Conservation (phyloP, 208 protist species). For the Naegleria fowleri region DNA sequence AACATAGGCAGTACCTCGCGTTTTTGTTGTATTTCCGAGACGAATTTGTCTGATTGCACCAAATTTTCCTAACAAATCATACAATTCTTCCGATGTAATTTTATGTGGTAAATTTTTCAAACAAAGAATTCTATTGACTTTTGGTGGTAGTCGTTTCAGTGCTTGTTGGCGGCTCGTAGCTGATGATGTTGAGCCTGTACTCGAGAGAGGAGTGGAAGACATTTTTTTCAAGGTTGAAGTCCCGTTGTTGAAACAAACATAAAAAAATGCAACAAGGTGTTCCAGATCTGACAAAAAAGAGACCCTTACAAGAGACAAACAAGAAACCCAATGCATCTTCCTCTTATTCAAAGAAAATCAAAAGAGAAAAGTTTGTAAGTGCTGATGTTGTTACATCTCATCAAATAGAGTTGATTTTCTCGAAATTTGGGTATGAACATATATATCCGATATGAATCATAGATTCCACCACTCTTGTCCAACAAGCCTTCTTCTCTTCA, state of each 20-base stretch:
- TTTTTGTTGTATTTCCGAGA: conserved; percentile 60
- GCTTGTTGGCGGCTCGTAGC: neutral
- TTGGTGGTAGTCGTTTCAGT: conserved; percentile 53
- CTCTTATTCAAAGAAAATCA: neutral
- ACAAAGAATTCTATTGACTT: conserved; percentile 70
- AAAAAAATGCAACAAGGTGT: no score
- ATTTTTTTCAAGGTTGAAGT: no score
- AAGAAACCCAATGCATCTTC: no score
- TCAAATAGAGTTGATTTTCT: no score
- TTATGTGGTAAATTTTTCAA: conserved; percentile 78
- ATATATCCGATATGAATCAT: no score
- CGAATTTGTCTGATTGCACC: conserved; percentile 77
- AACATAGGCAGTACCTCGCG: conserved; percentile 76
- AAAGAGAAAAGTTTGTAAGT: no score
- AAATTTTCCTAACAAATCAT: conserved; percentile 83
- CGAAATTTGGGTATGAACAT: no score
- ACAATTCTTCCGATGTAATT: conserved; percentile 72
- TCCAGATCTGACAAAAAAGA: no score
- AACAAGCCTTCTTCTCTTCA: neutral
- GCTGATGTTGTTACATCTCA: no score
- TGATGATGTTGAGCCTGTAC: neutral
- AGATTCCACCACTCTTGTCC: neutral
- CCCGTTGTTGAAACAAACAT: no score
- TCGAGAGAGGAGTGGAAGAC: neutral
- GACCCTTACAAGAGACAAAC: neutral